Evolutionary conservation across 768 basidiomycete species (phyloP).

Genomic region (Tricholoma matsutake): DNA sequence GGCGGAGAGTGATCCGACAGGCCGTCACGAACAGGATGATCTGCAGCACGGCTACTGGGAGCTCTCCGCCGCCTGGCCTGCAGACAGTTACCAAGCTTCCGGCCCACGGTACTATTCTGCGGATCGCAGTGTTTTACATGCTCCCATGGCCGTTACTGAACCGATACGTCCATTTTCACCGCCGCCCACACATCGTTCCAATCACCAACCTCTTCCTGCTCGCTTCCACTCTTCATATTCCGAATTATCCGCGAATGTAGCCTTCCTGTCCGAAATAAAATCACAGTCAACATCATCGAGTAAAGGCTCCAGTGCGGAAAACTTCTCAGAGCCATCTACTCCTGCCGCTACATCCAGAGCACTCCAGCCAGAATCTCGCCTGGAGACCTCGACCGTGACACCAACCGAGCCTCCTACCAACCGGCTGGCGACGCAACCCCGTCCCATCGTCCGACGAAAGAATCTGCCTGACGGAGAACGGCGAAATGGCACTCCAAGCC

Average conservation of each 20-base stretch:
- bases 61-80: background rate
- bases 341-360: background rate
- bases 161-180: background rate
- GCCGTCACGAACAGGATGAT: background rate
- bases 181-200: background rate
- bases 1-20: background rate
- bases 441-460: background rate
- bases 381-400: background rate
- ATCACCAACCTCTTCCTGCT: slow-evolving; percentile 3
- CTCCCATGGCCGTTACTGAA: background rate
- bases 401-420: background rate
- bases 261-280: slow-evolving; percentile 6
- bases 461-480: background rate
- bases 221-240: slow-evolving; percentile 23
- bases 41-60: background rate
- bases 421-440: background rate
- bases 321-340: background rate
- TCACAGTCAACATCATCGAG: background rate
- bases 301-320: background rate
- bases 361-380: background rate
- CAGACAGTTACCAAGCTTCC: background rate
- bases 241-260: slow-evolving; percentile 22
- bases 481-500: background rate
- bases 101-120: background rate
- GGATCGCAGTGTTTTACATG: background rate